Evolutionary conservation across 345 rosid genomes (phyloP), one percentile per base, ranked within the genome.

Genomic region (Heritiera fomes): DNA sequence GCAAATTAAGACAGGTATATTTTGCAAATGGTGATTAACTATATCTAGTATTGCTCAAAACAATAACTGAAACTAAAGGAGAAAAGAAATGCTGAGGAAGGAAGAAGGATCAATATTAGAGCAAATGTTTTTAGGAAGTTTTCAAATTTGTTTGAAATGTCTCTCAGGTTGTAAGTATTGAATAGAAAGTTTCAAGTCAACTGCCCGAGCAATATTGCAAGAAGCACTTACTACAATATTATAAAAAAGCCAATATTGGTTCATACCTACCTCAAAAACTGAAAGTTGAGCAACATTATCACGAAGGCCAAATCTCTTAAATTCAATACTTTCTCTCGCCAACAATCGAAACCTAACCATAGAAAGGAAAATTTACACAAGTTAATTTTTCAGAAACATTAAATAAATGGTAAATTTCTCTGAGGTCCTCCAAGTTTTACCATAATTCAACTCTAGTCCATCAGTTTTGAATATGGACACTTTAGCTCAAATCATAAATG

Each of bases 241-340:
- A 64, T 14, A 11, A 1, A 76, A 45, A 76, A 34, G 47, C 59
- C 40, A 2, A 38, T 75, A 43, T 18, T 18, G 52, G n/a, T 65
- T 70, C 76, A 72, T 62, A 58, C 76, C 64, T 83, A 92, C 95
- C 98, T 90, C 92, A 78, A 94, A 91, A 79, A 88, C 95, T 49
- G 83, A 84, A 79, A 94, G 89, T 52, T 92, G 97, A 47, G 95
- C 95, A 76, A 94, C 97, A 84, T 92, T 94, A 80, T 91, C 94
- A 1, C 88, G 84, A 79, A 94, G 89, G 61, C 92, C 95, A 40
- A 87, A 81, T 64, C 82, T 78, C 82, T 88, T 92, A 81, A 87
- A 94, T 83, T 90, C 90, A 55, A 92, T 89, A 80, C 84, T 92
- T 77, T 84, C 93, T 69, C 83, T 84, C 85, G 88, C 93, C 80